Evolutionary conservation across 1,139 yeast genomes (phyloP), one percentile per base, ranked within the genome.

Genomic region (Wickerhamomyces sp.): DNA sequence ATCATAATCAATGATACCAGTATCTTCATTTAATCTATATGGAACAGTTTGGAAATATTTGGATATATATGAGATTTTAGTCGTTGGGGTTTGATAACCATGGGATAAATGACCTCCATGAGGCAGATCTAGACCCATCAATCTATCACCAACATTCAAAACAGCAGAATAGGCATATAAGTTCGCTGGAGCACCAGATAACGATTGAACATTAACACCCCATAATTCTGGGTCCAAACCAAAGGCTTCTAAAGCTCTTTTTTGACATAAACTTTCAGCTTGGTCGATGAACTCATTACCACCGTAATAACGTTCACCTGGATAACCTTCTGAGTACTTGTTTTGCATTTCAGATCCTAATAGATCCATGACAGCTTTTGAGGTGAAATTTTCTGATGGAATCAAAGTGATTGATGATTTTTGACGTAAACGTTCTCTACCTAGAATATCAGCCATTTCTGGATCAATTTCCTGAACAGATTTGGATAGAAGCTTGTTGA

Each of bases 271-370:
- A 13, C 79, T 68, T 73, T 91, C 98, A 54, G 94, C 91, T 71
- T 83, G 79, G 68, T 91, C 98, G 60, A 91, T 91, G 68, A 83
- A 82, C 71, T 91, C 91, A 67, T 91, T 91, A 66, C 98, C 98
- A 66, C 98, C 98, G 62, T 91, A 91, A 72, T 91, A 91, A 67
- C 98, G 82, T 61, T 90, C 96, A 53, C 96, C 96, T 42, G 98
- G 98, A 70, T 91, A 91, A 50, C 97, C 97, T 72, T 91, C 98
- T n/a, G 96, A 89, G 71, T 91, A 91, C 75, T 91, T 91, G 78
- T 91, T 91, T 70, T 89, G 94, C 96, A 91, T 89, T 68, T 89
- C 96, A 18, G 96, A 85, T 48, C 98, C 97, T 61, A 91, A 78
- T 43, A 91, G 78, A 62, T 91, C 96, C 83, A 91, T 86, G 30